Conservation (phyloP, 75 land plant species). For the Cunninghamia lanceolata region DNA sequence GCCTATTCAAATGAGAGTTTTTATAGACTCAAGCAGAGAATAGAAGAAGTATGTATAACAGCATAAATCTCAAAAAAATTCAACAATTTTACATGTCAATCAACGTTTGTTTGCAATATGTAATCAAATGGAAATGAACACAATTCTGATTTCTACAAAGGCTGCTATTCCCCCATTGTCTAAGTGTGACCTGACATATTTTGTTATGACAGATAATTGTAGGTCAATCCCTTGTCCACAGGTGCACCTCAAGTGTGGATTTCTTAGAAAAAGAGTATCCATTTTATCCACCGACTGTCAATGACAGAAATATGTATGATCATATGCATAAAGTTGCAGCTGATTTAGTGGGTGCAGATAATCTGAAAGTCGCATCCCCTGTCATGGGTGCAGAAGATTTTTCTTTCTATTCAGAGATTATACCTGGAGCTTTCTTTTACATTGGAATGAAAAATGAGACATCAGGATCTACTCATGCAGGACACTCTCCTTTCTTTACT, state of each 20-base stretch:
- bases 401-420: slow-evolving; percentile 52
- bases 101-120: neutral
- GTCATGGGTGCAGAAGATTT: slow-evolving; percentile 87
- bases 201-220: slow-evolving; percentile 50
- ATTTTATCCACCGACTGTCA: slow-evolving; percentile 63
- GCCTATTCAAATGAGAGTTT: slow-evolving; percentile 75
- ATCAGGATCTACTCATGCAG: slow-evolving; percentile 20
- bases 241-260: slow-evolving; percentile 64
- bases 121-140: neutral
- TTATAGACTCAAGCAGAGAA: slow-evolving; percentile 62
- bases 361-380: slow-evolving; percentile 25
- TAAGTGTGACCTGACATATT: slow-evolving; percentile 3
- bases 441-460: slow-evolving; percentile 59
- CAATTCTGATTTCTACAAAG: neutral
- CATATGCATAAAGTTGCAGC: slow-evolving; percentile 47
- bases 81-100: neutral
- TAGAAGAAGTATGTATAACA: slow-evolving; percentile 61
- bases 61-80: neutral
- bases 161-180: neutral
- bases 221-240: slow-evolving; percentile 70
- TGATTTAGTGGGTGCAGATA: slow-evolving; percentile 48
- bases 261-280: slow-evolving; percentile 46
- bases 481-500: slow-evolving; percentile 50
- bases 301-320: slow-evolving; percentile 47
- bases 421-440: slow-evolving; percentile 59